These are phyloP conservation scores for Oryza rufipogon DNA, from an alignment of 176 grass and related monocot genomes.

Conservation along the genomic window DNA sequence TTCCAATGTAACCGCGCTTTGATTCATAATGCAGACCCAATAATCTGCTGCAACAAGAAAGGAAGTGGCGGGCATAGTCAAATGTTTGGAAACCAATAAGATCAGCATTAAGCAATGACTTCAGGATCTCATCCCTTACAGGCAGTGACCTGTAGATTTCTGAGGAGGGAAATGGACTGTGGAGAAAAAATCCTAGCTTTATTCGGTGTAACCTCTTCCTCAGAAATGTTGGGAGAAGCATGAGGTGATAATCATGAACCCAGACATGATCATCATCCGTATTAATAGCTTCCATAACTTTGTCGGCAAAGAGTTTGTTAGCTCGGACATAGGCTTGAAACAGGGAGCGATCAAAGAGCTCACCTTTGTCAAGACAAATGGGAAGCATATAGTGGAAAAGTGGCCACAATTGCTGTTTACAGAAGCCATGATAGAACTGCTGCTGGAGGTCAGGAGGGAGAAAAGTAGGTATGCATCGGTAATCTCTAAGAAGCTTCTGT, in stretches of 20 bases:
- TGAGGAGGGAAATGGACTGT: slow-evolving; percentile 83
- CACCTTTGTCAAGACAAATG: slow-evolving; percentile 87
- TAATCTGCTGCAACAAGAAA: slow-evolving; percentile 92
- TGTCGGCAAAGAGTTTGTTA: slow-evolving; percentile 92
- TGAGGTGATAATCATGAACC: slow-evolving; percentile 99
- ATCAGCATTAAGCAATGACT: slow-evolving; percentile 88
- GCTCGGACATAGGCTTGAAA: slow-evolving; percentile 91
- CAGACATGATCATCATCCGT: slow-evolving; percentile 92
- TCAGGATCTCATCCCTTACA: slow-evolving; percentile 93
- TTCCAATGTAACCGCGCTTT: slow-evolving; percentile 89
- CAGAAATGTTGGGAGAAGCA: slow-evolving; percentile 93
- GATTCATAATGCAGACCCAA: slow-evolving; percentile 83
- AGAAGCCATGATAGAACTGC: slow-evolving; percentile 94
- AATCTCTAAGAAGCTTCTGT: slow-evolving; percentile 75
- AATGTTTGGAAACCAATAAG: slow-evolving; percentile 97
- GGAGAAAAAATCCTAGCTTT: slow-evolving; percentile 87
- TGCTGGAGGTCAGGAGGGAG: slow-evolving; percentile 68
- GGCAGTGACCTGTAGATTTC: slow-evolving; percentile 93
- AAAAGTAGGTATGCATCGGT: slow-evolving; percentile 86
- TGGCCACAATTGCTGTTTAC: slow-evolving; percentile 92
- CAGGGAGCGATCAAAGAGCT: slow-evolving; percentile 76
- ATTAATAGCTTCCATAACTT: slow-evolving; percentile 93
- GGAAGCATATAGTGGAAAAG: slow-evolving; percentile 97
- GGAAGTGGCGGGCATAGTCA: slow-evolving; percentile 92
- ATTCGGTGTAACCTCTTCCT: slow-evolving; percentile 79